Conservation (phyloP, 1,284 basidiomycete species). For the Vanrija humicola region DNA sequence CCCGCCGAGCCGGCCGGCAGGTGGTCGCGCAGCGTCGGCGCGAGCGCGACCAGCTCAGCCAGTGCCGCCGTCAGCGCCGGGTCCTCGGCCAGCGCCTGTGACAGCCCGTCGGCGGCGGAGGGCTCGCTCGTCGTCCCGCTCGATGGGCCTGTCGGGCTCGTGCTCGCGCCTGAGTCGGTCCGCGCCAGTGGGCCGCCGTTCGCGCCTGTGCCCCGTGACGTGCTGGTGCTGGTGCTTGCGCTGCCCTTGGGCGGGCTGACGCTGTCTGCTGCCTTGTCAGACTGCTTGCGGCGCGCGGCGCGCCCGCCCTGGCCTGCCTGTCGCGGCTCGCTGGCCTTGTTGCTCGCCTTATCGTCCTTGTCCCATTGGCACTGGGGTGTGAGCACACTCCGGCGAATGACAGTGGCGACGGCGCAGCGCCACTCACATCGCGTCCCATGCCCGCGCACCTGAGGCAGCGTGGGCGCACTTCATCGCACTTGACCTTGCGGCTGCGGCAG, state of each 20-base stretch:
- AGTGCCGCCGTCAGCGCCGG: not conserved
- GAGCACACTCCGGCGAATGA: not conserved
- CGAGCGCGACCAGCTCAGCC: not conserved
- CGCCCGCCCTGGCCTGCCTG: not conserved
- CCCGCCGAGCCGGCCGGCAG: too few relatives aligned
- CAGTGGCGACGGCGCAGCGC: too few relatives aligned
- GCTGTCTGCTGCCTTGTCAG: too few relatives aligned
- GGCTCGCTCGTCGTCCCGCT: not conserved
- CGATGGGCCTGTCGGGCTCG: too few relatives aligned
- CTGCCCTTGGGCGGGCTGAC: not conserved
- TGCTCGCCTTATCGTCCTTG: not conserved
- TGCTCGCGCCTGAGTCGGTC: too few relatives aligned
- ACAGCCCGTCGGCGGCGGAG: not conserved
- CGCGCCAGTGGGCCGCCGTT: too few relatives aligned
- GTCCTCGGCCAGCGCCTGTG: not conserved
- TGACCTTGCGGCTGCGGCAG: conserved; percentile 13
- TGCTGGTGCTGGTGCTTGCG: not conserved
- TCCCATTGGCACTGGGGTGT: conserved; percentile 1
- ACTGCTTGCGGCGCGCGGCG: too few relatives aligned
- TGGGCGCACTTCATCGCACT: conserved; percentile 22
- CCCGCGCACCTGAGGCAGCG: conserved; percentile 15
- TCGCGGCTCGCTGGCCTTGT: not conserved
- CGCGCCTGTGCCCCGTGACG: too few relatives aligned
- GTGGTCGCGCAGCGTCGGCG: not conserved
- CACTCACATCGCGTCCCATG: conserved; percentile 4